These are phyloP conservation scores for Calonectria hawksworthii DNA, from an alignment of 2,329 filamentous ascomycete genomes.

Conservation along the genomic window DNA sequence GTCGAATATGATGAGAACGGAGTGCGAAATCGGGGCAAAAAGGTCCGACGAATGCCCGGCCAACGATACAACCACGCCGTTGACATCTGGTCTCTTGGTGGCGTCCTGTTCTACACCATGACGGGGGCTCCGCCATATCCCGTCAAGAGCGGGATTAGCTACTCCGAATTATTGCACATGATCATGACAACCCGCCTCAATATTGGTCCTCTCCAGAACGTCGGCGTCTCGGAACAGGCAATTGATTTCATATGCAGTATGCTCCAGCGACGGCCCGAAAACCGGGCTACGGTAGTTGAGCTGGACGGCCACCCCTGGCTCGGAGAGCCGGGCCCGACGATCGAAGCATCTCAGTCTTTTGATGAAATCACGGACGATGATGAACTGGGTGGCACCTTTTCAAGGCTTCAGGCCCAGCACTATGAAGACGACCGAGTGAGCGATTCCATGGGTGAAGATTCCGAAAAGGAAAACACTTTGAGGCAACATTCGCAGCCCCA, in stretches of 20 bases:
- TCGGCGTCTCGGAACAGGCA: slow-evolving; percentile 73
- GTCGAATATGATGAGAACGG: slow-evolving; percentile 77
- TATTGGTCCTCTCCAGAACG: slow-evolving; percentile 70
- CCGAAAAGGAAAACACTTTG: slow-evolving; percentile 84
- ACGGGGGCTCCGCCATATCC: slow-evolving; percentile 85
- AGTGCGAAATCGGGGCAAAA: slow-evolving; percentile 73
- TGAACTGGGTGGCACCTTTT: slow-evolving; percentile 70
- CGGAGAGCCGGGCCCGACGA: slow-evolving; percentile 45
- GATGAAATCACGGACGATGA: slow-evolving; percentile 75
- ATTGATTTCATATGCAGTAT: slow-evolving; percentile 84
- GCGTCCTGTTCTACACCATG: slow-evolving; percentile 90
- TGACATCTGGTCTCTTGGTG: slow-evolving; percentile 96
- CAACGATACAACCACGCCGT: slow-evolving; percentile 91
- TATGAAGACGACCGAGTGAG: slow-evolving; percentile 56
- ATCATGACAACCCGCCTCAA: slow-evolving; percentile 87
- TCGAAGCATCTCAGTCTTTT: slow-evolving; percentile 61
- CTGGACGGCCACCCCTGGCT: slow-evolving; percentile 85
- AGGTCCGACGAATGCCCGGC: slow-evolving; percentile 68
- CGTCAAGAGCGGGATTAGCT: slow-evolving; percentile 80
- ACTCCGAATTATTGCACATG: slow-evolving; percentile 83
- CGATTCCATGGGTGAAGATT: slow-evolving; percentile 72
- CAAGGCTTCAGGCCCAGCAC: slow-evolving; percentile 63
- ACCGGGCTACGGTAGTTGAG: slow-evolving; percentile 79
- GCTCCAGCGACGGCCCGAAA: slow-evolving; percentile 83
- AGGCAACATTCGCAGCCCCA: slow-evolving; percentile 66